These are phyloP conservation scores for Tylopilus plumbeoviolaceoides DNA, from an alignment of 768 basidiomycete species.

Conservation along the genomic window DNA sequence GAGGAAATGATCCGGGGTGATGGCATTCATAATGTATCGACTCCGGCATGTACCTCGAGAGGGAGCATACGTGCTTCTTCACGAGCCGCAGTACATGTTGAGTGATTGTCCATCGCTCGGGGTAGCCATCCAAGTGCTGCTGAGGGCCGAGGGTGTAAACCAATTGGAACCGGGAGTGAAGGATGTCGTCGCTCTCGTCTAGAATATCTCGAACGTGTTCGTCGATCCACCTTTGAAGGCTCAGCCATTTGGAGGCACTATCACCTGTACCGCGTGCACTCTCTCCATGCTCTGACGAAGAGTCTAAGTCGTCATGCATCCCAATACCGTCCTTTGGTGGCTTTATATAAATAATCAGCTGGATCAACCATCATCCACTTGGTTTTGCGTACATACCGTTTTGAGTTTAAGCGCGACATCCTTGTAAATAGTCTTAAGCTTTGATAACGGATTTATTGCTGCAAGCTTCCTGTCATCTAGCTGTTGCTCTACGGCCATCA, in stretches of 20 bases:
- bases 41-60: not conserved
- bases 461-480: not conserved
- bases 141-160: constrained; percentile 31
- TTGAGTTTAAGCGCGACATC: not conserved
- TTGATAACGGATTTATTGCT: not conserved
- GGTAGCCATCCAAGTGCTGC: constrained; percentile 25
- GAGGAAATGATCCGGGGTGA: not conserved
- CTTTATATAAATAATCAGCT: too few species aligned
- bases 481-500: constrained; percentile 25
- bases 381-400: too few species aligned
- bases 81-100: constrained; percentile 22
- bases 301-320: too few species aligned
- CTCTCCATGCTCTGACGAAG: too few species aligned
- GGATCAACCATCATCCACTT: too few species aligned
- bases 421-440: not conserved
- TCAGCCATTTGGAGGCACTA: not conserved
- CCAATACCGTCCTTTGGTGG: too few species aligned
- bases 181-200: constrained; percentile 16
- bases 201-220: not conserved
- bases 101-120: constrained; percentile 29
- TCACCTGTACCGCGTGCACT: not conserved
- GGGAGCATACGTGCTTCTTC: not conserved
- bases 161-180: constrained; percentile 26
- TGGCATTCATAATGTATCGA: not conserved
- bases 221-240: constrained; percentile 18